Percentiles rank a stretch among this genome's conserved stretches.
phyloP scores from a whole-genome alignment of 176 grass and related monocot species.

The Melocanna baccifera region DNA sequence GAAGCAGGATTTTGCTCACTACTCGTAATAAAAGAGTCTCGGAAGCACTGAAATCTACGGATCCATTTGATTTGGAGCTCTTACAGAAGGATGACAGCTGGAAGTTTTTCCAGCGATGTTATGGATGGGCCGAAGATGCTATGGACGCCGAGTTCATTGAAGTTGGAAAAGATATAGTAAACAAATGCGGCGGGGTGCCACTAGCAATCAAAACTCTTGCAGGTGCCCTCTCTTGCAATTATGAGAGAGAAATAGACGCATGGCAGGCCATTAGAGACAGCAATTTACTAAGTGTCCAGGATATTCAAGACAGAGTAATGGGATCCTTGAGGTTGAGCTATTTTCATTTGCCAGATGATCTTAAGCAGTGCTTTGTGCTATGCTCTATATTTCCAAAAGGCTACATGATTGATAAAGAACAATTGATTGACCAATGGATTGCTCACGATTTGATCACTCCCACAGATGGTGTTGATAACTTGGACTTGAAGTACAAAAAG shows the following conservation, averaged over 20 bases:
- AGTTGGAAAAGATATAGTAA: conserved; percentile 31
- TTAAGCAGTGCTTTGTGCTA: conserved; percentile 7
- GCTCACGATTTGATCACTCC: background rate
- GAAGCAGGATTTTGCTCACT: conserved; percentile 42
- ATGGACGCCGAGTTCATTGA: background rate
- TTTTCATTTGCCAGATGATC: background rate
- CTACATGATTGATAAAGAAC: background rate
- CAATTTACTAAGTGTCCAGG: background rate
- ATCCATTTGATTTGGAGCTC: background rate
- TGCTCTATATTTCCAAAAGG: conserved; percentile 21
- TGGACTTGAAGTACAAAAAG: background rate
- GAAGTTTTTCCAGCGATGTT: background rate
- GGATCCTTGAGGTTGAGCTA: conserved; percentile 19
- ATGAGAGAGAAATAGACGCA: background rate
- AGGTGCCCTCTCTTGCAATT: background rate
- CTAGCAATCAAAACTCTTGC: conserved; percentile 21
- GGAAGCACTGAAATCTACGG: background rate
- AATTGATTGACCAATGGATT: conserved; percentile 36
- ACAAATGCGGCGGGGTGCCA: conserved; percentile 14
- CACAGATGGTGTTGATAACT: background rate
- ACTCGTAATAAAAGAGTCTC: conserved; percentile 1
- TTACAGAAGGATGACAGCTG: background rate
- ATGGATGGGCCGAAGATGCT: background rate
- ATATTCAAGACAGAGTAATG: background rate
- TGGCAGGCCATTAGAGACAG: conserved; percentile 2